Evolutionary conservation across 139 green algal species (phyloP).

Genomic region (Auxenochlorella pyrenoidosa): DNA sequence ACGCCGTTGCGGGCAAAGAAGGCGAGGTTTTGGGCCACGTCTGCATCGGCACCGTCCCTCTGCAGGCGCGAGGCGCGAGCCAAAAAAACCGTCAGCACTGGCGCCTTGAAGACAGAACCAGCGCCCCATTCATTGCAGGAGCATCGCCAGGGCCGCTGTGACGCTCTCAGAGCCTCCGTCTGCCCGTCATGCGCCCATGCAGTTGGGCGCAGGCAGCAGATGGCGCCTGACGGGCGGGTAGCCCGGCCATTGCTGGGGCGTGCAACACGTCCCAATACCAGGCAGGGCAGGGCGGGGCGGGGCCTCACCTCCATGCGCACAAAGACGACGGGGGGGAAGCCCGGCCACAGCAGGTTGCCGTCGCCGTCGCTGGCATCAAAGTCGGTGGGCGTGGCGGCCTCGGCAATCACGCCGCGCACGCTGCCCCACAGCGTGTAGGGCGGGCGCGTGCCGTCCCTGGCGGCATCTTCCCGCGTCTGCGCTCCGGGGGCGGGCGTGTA

Average conservation of each 20-base stretch:
- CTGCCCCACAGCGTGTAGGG: slow-evolving; percentile 5
- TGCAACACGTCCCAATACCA: no score
- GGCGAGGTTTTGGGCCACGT: neutral
- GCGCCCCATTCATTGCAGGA: no score
- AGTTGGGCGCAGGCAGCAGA: no score
- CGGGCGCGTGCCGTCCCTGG: neutral
- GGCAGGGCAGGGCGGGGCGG: no score
- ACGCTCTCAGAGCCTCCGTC: no score
- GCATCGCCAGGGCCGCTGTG: no score
- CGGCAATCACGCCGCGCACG: slow-evolving; percentile 6
- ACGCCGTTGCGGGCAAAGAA: neutral
- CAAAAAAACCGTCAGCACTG: no score
- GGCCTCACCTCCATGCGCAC: slow-evolving; percentile 4
- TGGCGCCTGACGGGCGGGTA: no score
- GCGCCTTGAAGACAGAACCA: no score
- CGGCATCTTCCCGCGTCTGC: neutral
- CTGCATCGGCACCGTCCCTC: neutral
- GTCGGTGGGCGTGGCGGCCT: slow-evolving; percentile 15
- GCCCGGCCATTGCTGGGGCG: no score
- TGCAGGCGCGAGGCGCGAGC: neutral
- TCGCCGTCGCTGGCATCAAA: neutral
- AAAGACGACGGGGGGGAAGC: slow-evolving; percentile 22
- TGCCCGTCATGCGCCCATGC: no score
- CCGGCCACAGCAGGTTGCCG: slow-evolving; percentile 3
- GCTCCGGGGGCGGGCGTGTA: no score